These are phyloP conservation scores for Corchorus olitorius DNA, from an alignment of 345 rosid species.

Conservation along the genomic window DNA sequence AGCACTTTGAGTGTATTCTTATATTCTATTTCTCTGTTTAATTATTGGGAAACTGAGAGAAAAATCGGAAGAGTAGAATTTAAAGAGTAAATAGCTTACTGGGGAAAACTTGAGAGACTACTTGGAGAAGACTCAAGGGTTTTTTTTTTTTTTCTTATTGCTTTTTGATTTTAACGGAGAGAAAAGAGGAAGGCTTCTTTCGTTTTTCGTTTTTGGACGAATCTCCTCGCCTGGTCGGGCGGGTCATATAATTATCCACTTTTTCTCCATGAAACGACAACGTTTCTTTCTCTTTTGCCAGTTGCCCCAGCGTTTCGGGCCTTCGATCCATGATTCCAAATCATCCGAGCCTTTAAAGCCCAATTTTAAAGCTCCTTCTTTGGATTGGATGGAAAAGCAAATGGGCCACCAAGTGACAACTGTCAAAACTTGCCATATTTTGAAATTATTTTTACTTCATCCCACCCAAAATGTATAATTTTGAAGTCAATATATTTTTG, in stretches of 20 bases:
- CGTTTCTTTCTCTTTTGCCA: too few relatives aligned
- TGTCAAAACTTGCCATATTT: background rate
- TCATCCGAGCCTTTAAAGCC: too few relatives aligned
- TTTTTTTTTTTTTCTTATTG: background rate
- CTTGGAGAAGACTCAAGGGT: conserved; percentile 6
- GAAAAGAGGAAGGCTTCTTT: background rate
- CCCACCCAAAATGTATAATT: too few relatives aligned
- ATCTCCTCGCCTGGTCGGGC: background rate
- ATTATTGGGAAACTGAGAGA: background rate
- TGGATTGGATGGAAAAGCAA: too few relatives aligned
- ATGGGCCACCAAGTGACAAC: background rate
- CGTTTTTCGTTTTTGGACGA: background rate
- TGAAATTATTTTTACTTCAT: too few relatives aligned
- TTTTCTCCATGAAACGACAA: too few relatives aligned
- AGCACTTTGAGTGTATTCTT: background rate
- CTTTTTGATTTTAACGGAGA: background rate
- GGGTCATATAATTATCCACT: background rate
- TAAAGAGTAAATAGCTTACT: too few relatives aligned
- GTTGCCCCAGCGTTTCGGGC: too few relatives aligned
- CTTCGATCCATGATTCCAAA: too few relatives aligned
- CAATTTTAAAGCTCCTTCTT: too few relatives aligned
- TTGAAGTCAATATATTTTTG: too few relatives aligned
- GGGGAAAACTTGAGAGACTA: background rate
- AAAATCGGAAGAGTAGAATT: background rate
- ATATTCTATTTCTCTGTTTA: background rate